Evolutionary conservation across 148 eudicot genomes (phyloP).

Genomic region (Heliamphora exappendiculata): DNA sequence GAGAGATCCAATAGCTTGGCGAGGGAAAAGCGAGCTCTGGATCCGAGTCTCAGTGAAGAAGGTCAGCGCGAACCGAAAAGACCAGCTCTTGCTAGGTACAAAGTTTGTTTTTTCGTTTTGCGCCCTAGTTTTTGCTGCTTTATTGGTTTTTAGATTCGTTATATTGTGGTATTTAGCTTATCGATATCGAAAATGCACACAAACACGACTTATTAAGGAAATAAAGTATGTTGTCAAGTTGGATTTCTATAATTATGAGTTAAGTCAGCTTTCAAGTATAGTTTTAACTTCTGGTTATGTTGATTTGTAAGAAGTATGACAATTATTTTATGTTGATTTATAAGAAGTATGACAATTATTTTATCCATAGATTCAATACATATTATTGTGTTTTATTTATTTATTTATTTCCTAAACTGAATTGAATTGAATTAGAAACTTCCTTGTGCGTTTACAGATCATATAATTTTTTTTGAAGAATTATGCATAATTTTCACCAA

Average conservation of each 20-base stretch:
- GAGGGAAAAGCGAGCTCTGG: constrained; percentile 66
- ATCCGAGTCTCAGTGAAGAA: constrained; percentile 45
- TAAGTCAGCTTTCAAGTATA: neutral
- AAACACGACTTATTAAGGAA: neutral
- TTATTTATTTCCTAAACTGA: neutral
- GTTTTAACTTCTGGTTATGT: neutral
- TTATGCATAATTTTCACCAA: neutral
- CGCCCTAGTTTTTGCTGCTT: neutral
- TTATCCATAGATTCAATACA: neutral
- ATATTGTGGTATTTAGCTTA: neutral
- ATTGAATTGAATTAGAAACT: too few species aligned
- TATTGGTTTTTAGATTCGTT: neutral
- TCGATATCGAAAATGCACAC: neutral
- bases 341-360: neutral
- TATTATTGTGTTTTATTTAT: neutral
- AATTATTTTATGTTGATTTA: neutral
- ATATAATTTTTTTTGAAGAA: neutral
- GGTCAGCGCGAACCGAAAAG: constrained; percentile 75
- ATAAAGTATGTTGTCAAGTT: neutral
- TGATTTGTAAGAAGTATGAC: neutral
- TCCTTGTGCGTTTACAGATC: neutral
- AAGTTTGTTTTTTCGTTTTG: neutral
- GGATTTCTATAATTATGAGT: neutral
- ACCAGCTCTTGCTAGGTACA: constrained; percentile 91
- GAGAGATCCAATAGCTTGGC: constrained; percentile 63